A percentile compares a stretch with the other conserved stretches of the same genome.
Evolutionary conservation across 768 basidiomycete genomes (phyloP).

Genomic region (Collybiopsis luxurians): DNA sequence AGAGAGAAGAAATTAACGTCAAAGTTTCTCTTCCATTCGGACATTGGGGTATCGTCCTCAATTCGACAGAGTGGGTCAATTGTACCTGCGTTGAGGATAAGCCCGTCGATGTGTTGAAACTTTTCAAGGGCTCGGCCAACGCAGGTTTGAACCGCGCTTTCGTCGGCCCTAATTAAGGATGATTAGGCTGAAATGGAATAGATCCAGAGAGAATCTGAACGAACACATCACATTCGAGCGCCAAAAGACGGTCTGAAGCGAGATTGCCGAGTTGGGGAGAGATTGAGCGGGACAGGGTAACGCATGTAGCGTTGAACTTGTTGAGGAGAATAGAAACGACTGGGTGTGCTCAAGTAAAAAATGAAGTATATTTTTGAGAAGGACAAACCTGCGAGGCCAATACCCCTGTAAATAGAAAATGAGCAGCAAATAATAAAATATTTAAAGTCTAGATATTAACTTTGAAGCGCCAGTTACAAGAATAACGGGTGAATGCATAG

Average conservation of each 20-base stretch:
- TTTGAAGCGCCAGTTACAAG: slow-evolving; percentile 86
- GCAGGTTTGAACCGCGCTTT: slow-evolving; percentile 50
- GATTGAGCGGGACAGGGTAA: slow-evolving; percentile 71
- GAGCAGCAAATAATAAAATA: slow-evolving; percentile 2
- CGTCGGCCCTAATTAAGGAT: slow-evolving; percentile 49
- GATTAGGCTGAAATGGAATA: slow-evolving; percentile 6
- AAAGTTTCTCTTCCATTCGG: slow-evolving; percentile 70
- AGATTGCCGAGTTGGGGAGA: slow-evolving; percentile 65
- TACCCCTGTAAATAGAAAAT: slow-evolving; percentile 36
- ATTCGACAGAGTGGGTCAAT: slow-evolving; percentile 69
- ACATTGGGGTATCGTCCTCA: slow-evolving; percentile 44
- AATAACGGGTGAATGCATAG: slow-evolving; percentile 50
- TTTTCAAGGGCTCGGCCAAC: slow-evolving; percentile 49
- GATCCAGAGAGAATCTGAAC: slow-evolving; percentile 27
- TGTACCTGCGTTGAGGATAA: slow-evolving; percentile 84
- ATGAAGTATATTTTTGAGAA: too few relatives aligned
- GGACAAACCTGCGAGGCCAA: slow-evolving; percentile 61
- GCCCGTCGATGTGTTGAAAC: slow-evolving; percentile 67
- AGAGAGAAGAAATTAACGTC: slow-evolving; percentile 89
- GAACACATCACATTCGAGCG: slow-evolving; percentile 75
- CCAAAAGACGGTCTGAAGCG: slow-evolving; percentile 42
- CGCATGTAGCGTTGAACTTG: slow-evolving; percentile 63
- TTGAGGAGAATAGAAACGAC: slow-evolving; percentile 64
- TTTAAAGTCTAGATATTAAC: slow-evolving; percentile 29
- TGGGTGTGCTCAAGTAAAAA: too few relatives aligned